These are phyloP conservation scores for Kazachstania viticola DNA, from an alignment of 805 yeast genomes.

Conservation along the genomic window DNA sequence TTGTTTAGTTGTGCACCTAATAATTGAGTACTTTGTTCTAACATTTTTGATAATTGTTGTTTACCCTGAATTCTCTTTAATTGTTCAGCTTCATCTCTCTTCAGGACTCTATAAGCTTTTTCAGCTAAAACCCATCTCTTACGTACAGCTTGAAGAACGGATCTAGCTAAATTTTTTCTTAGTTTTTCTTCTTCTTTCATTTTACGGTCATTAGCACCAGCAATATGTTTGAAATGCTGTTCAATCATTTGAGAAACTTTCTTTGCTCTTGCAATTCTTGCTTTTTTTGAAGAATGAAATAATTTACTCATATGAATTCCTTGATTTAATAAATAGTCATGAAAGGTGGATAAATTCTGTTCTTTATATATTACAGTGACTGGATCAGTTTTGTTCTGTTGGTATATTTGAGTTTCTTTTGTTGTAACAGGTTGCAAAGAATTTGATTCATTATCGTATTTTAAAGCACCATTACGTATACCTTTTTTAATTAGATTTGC, in stretches of 20 bases:
- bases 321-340: constrained; percentile 68
- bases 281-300: constrained; percentile 52
- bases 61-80: constrained; percentile 72
- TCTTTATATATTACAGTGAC: constrained; percentile 28
- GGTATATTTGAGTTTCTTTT: constrained; percentile 27
- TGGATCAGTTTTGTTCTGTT: constrained; percentile 37
- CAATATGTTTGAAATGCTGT: constrained; percentile 70
- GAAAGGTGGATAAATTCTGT: constrained; percentile 38
- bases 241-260: constrained; percentile 77
- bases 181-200: constrained; percentile 65
- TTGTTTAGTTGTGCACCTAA: constrained; percentile 71
- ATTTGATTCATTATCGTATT: constrained; percentile 32
- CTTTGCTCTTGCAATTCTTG: constrained; percentile 54
- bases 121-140: constrained; percentile 87
- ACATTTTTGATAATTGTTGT: constrained; percentile 74
- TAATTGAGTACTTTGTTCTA: constrained; percentile 83
- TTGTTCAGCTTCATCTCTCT: constrained; percentile 69
- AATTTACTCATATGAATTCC: constrained; percentile 60
- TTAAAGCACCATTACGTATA: constrained; percentile 32
- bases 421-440: constrained; percentile 35
- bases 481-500: constrained; percentile 37
- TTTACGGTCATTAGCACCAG: constrained; percentile 80
- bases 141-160: constrained; percentile 73
- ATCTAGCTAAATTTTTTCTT: constrained; percentile 59
- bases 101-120: constrained; percentile 63